Evolutionary conservation across 495 filamentous ascomycete genomes (phyloP).

Genomic region (Jackrogersella minutella): DNA sequence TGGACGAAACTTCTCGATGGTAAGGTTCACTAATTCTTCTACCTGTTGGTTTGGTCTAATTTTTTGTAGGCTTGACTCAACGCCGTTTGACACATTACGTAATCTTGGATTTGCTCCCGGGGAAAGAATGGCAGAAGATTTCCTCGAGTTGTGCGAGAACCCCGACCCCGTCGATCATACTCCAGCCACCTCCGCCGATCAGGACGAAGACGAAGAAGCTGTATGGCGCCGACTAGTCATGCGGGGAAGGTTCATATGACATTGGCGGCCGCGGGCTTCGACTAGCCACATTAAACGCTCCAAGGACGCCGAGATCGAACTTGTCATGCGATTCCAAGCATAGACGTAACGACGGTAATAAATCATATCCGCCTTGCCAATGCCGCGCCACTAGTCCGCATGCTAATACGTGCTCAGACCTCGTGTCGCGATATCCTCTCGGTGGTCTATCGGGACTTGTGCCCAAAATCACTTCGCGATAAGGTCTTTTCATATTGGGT

Average conservation of each 20-base stretch:
- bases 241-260: conserved; percentile 44
- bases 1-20: conserved; percentile 44
- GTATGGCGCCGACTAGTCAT: conserved; percentile 47
- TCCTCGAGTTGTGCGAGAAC: conserved; percentile 45
- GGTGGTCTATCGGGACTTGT: background rate
- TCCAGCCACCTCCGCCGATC: conserved; percentile 33
- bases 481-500: background rate
- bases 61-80: conserved; percentile 40
- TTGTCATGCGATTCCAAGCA: background rate
- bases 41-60: conserved; percentile 10
- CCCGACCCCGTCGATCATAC: conserved; percentile 43
- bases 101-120: conserved; percentile 45
- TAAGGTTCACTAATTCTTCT: conserved; percentile 6
- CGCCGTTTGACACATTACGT: conserved; percentile 40
- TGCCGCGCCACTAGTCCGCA: background rate
- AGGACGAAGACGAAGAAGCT: conserved; percentile 45
- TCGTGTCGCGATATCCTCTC: background rate
- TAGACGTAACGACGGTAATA: background rate
- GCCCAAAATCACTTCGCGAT: background rate
- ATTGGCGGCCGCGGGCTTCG: background rate
- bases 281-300: no score
- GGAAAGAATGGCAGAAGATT: conserved; percentile 44
- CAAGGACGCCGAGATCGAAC: no score
- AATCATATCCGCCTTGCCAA: background rate
- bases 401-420: conserved; percentile 3